Conservation (phyloP, 2,329 filamentous ascomycete species). For the Trichophaea hybrida region DNA sequence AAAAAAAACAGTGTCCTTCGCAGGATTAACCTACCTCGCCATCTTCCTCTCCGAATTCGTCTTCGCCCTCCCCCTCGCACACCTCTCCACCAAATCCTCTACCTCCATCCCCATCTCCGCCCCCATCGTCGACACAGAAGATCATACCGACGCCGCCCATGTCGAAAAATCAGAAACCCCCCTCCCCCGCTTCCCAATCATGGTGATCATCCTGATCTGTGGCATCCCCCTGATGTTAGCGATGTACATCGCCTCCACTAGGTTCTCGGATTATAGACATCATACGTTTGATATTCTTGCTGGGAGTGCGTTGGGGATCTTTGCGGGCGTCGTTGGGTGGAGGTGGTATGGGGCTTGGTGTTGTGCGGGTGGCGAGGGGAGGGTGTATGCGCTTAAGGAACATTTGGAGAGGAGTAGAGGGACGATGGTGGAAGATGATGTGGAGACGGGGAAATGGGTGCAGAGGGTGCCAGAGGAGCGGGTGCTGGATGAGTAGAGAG, state of each 20-base stretch:
- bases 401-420: too few species aligned
- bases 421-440: too few species aligned
- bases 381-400: neutral
- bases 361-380: slow-evolving; percentile 1
- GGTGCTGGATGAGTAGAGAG: too few species aligned
- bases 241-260: slow-evolving; percentile 68
- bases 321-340: slow-evolving; percentile 48
- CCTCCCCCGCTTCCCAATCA: slow-evolving; percentile 14
- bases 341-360: slow-evolving; percentile 19
- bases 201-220: slow-evolving; percentile 11
- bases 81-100: slow-evolving; percentile 29
- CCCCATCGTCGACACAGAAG: neutral
- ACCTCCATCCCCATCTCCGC: slow-evolving; percentile 37
- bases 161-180: neutral
- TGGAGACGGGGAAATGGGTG: too few species aligned
- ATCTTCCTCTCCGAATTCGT: slow-evolving; percentile 80
- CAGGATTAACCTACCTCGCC: slow-evolving; percentile 69
- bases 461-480: too few species aligned
- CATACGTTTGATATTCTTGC: slow-evolving; percentile 86
- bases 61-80: slow-evolving; percentile 9
- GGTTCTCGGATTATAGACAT: slow-evolving; percentile 79
- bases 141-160: slow-evolving; percentile 4
- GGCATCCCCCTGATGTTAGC: slow-evolving; percentile 51
- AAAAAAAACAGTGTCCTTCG: slow-evolving; percentile 28
- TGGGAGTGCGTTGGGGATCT: slow-evolving; percentile 63